phyloP scores from a whole-genome alignment of 73 alveolate genomes.

The Breviolum minutum region DNA sequence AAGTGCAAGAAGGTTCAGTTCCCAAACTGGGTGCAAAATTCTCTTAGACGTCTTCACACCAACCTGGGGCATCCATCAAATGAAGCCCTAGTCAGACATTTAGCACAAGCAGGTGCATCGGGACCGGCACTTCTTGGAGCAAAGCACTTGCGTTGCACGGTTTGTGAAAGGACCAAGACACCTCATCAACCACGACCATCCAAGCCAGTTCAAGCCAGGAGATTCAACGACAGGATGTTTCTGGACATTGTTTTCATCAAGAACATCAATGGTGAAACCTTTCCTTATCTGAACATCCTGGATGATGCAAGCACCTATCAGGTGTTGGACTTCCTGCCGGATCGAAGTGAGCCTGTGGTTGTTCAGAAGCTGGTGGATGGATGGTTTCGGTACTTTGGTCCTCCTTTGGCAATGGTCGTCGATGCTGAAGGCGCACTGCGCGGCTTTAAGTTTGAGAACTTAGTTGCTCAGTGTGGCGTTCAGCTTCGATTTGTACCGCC shows the following conservation, averaged over 20 bases:
- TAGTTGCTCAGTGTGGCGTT: constrained; percentile 2
- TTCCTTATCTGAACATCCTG: not conserved
- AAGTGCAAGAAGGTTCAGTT: not conserved
- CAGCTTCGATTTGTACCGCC: not conserved
- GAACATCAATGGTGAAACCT: not conserved
- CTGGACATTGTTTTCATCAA: constrained; percentile 8
- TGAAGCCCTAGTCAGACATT: not conserved
- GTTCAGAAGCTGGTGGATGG: not conserved
- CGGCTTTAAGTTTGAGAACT: not conserved
- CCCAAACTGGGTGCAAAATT: not conserved
- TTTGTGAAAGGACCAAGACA: not conserved
- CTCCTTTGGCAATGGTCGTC: not conserved
- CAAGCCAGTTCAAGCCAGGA: not conserved
- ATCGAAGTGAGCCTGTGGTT: not conserved
- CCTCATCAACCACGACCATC: constrained; percentile 54
- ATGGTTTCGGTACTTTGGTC: constrained; percentile 1
- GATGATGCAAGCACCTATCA: constrained; percentile 41
- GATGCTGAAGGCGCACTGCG: constrained; percentile 38
- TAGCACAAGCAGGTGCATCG: not conserved
- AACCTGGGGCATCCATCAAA: constrained; percentile 30
- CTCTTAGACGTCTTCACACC: not conserved
- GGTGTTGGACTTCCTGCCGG: not conserved
- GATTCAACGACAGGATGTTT: constrained; percentile 14
- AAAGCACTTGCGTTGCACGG: not conserved
- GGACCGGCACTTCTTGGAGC: constrained; percentile 4